Conservation (phyloP, 2,329 filamentous ascomycete species). For the Alternaria postmessia region DNA sequence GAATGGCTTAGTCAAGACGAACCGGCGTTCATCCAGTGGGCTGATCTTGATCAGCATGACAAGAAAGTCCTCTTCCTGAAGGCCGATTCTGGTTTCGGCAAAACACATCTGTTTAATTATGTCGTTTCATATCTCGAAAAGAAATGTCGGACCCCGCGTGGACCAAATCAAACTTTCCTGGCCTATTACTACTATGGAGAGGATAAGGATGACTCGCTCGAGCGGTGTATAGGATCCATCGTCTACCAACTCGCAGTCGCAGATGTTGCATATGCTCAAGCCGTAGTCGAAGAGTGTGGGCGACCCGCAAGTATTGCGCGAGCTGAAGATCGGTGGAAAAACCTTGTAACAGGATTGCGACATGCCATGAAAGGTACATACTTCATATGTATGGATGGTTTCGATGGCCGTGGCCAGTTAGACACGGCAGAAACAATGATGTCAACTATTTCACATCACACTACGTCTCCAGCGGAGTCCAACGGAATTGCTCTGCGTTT, state of each 20-base stretch:
- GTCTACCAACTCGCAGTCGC: slow-evolving; percentile 21
- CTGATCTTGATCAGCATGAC: background rate
- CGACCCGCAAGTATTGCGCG: slow-evolving; percentile 4
- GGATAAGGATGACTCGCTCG: slow-evolving; percentile 22
- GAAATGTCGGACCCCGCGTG: background rate
- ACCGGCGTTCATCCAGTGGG: background rate
- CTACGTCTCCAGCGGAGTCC: background rate
- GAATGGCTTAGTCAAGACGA: slow-evolving; percentile 9
- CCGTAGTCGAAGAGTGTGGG: background rate
- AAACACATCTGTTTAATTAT: background rate
- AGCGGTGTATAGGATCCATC: slow-evolving; percentile 22
- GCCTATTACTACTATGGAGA: slow-evolving; percentile 28
- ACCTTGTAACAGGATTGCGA: slow-evolving; percentile 4
- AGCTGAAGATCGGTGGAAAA: slow-evolving; percentile 15
- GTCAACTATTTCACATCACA: background rate
- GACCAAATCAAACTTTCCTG: slow-evolving; percentile 6
- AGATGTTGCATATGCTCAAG: slow-evolving; percentile 18
- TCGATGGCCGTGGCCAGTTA: slow-evolving; percentile 4
- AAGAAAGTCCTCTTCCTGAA: background rate
- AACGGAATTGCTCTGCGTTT: background rate
- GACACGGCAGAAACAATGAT: background rate
- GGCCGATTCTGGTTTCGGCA: background rate
- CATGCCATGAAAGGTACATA: slow-evolving; percentile 22
- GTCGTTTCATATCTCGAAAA: slow-evolving; percentile 1
- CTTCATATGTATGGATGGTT: slow-evolving; percentile 24